Evolutionary conservation across 2,329 filamentous ascomycete species (phyloP).

Genomic region (Chaetomium globosum): DNA sequence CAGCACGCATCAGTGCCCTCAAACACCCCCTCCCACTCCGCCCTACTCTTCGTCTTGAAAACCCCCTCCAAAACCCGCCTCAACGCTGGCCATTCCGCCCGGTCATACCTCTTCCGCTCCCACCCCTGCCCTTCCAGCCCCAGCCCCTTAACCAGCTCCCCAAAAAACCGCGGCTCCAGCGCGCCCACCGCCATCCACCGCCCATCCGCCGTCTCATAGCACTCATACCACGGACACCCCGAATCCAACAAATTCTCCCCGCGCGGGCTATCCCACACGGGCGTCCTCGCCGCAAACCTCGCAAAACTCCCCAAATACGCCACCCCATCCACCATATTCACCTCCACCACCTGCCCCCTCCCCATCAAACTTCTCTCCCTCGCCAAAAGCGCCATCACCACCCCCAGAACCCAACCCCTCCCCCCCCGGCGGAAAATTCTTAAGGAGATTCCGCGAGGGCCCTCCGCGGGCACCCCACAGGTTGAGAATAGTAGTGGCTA

Average conservation of each 20-base stretch:
- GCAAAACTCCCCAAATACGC: slow-evolving; percentile 79
- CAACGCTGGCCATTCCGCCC: slow-evolving; percentile 68
- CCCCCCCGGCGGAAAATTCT: slow-evolving; percentile 89
- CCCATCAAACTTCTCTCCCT: slow-evolving; percentile 76
- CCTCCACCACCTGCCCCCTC: slow-evolving; percentile 84
- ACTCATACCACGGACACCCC: slow-evolving; percentile 85
- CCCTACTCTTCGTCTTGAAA: slow-evolving; percentile 71
- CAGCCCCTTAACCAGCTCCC: slow-evolving; percentile 66
- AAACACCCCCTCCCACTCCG: slow-evolving; percentile 83
- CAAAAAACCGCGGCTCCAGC: slow-evolving; percentile 85
- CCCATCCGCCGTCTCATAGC: slow-evolving; percentile 80
- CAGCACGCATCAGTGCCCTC: slow-evolving; percentile 91
- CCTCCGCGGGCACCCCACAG: no score
- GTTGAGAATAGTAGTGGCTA: no score
- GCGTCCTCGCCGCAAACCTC: slow-evolving; percentile 65
- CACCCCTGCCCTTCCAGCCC: slow-evolving; percentile 57
- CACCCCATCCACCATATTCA: slow-evolving; percentile 93
- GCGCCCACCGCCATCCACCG: slow-evolving; percentile 86
- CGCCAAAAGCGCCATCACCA: slow-evolving; percentile 76
- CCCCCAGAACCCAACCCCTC: slow-evolving; percentile 79
- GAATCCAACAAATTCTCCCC: slow-evolving; percentile 81
- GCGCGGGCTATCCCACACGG: slow-evolving; percentile 63
- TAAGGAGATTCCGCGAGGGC: slow-evolving; percentile 82
- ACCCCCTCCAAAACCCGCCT: slow-evolving; percentile 59
- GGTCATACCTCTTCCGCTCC: slow-evolving; percentile 61